Percentiles rank a stretch among this genome's conserved stretches.
phyloP scores from a whole-genome alignment of 2,329 filamentous ascomycete species.

The Aspergillus costaricaensis region DNA sequence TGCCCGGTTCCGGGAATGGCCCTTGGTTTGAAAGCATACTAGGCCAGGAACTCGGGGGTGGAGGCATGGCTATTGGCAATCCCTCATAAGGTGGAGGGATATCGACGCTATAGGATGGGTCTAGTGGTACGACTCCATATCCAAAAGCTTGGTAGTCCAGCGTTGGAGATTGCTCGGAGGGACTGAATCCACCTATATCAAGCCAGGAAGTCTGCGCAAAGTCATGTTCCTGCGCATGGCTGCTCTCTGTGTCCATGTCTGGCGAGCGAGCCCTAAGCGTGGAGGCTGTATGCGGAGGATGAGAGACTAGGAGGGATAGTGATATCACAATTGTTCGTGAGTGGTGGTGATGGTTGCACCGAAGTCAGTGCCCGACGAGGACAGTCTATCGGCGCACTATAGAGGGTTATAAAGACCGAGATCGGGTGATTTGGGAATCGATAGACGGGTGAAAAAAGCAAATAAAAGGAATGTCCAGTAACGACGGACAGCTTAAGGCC shows the following conservation, averaged over 20 bases:
- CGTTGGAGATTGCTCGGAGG: constrained; percentile 66
- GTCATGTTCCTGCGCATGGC: constrained; percentile 47
- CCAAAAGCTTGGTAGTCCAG: constrained; percentile 69
- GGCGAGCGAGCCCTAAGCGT: constrained; percentile 4
- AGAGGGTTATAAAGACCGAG: constrained; percentile 10
- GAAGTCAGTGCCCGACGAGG: constrained; percentile 21
- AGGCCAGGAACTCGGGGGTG: constrained; percentile 64
- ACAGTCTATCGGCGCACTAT: constrained; percentile 7
- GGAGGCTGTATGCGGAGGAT: not conserved
- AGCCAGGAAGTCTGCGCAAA: constrained; percentile 50
- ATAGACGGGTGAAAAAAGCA: constrained; percentile 17
- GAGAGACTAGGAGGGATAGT: constrained; percentile 33
- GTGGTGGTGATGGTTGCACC: constrained; percentile 2
- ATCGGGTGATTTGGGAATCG: constrained; percentile 8
- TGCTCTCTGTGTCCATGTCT: constrained; percentile 49
- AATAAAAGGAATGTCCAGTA: constrained; percentile 10
- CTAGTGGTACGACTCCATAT: constrained; percentile 64
- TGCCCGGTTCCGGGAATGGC: constrained; percentile 62
- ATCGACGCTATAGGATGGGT: constrained; percentile 56
- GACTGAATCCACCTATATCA: constrained; percentile 46
- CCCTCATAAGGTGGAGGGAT: constrained; percentile 58
- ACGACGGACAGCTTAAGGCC: constrained; percentile 37
- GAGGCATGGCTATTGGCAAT: constrained; percentile 71
- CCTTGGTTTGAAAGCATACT: constrained; percentile 76
- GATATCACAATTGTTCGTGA: constrained; percentile 6